Conservation (phyloP, 805 yeast species). For the Candida andamanensis region DNA sequence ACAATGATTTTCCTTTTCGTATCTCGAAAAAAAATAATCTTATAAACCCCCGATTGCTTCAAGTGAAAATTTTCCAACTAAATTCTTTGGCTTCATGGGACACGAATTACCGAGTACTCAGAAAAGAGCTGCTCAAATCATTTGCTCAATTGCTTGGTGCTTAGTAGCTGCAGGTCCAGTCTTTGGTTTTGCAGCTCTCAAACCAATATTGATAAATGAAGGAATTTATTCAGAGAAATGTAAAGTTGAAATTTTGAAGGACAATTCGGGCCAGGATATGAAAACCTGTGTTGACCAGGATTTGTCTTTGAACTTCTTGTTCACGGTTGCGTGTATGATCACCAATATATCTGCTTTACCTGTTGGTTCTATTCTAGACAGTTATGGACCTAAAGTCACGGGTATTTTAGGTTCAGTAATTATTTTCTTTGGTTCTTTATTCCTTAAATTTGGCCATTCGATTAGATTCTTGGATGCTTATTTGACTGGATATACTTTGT, state of each 20-base stretch:
- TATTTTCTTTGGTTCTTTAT: slow-evolving; percentile 51
- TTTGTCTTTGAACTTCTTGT: slow-evolving; percentile 71
- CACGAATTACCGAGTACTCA: slow-evolving; percentile 10
- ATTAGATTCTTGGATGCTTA: slow-evolving; percentile 53
- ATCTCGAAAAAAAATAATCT: too few relatives aligned
- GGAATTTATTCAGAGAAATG: slow-evolving; percentile 72
- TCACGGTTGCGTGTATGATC: slow-evolving; percentile 80
- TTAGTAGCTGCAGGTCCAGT: slow-evolving; percentile 88
- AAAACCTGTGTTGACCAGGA: slow-evolving; percentile 69
- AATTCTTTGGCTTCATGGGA: too few relatives aligned
- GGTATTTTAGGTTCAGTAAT: slow-evolving; percentile 69
- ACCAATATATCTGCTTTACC: slow-evolving; percentile 80
- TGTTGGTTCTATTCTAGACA: slow-evolving; percentile 77
- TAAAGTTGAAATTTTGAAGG: slow-evolving; percentile 12
- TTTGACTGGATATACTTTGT: slow-evolving; percentile 62
- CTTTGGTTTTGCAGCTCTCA: slow-evolving; percentile 93
- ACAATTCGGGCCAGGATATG: slow-evolving; percentile 3
- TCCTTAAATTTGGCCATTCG: slow-evolving; percentile 35
- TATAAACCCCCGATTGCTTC: too few relatives aligned
- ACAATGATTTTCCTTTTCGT: too few relatives aligned
- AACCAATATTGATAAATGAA: slow-evolving; percentile 72
- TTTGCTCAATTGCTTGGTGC: slow-evolving; percentile 83
- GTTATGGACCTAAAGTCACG: slow-evolving; percentile 73
- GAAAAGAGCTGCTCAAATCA: slow-evolving; percentile 47
- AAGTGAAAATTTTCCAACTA: too few relatives aligned